A percentile compares a stretch with the other conserved stretches of the same genome.
Conservation (phyloP, 257 asterid species). For the Orobanche coerulescens region DNA sequence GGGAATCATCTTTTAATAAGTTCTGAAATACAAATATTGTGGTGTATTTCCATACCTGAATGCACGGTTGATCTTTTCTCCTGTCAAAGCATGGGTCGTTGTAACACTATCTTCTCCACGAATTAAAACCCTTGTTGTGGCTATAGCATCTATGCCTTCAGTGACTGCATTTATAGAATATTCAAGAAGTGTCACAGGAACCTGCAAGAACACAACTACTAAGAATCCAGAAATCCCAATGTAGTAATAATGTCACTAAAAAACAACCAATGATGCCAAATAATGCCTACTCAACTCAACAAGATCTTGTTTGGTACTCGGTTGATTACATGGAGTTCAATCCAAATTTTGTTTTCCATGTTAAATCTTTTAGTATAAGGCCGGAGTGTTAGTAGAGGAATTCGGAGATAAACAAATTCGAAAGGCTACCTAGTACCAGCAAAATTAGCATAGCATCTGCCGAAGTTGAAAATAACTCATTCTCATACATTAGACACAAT, state of each 20-base stretch:
- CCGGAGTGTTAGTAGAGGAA: background rate
- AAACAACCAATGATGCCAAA: constrained; percentile 9
- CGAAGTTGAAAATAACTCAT: constrained; percentile 1
- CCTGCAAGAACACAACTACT: constrained; percentile 33
- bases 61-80: constrained; percentile 49
- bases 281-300: background rate
- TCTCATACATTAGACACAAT: background rate
- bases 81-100: constrained; percentile 63
- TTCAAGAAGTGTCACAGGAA: constrained; percentile 69
- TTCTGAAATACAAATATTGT: background rate
- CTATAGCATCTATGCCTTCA: constrained; percentile 94
- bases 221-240: constrained; percentile 3
- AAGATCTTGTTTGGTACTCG: background rate
- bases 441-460: background rate
- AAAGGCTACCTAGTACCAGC: background rate
- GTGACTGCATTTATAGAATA: constrained; percentile 74
- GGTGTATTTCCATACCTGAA: constrained; percentile 47
- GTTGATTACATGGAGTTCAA: background rate
- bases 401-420: background rate
- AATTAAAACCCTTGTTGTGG: constrained; percentile 73
- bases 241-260: background rate
- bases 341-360: background rate
- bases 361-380: background rate
- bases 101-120: constrained; percentile 48
- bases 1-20: background rate